Base-by-base conservation (phyloP, 2,329 filamentous ascomycete genomes). In the Immersiporthe knoxdaviesiana region DNA sequence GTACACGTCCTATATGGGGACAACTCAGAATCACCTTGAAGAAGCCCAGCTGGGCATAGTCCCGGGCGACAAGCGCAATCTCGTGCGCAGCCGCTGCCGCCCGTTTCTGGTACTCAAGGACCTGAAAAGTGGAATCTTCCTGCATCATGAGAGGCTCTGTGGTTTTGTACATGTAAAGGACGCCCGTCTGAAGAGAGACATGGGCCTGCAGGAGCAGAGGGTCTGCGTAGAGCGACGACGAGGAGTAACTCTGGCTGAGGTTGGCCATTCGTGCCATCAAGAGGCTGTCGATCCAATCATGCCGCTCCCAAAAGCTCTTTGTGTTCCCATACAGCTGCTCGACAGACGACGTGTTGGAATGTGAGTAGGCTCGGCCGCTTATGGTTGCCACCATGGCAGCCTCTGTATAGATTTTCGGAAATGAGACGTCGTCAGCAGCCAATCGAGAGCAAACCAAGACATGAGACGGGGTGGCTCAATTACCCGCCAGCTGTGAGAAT, bases 61-160 rank as follows among this genome's bases (percentile, higher is more conserved):
- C 52, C 27, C 52, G 18, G 27, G 52, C 52, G 27, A 56, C 24
- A 16, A 56, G 27, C 14, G 52, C 24, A 18, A 56, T 56, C 27
- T 56, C 52, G 3, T 56, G 52, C 32, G 52, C 52, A 18, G 52
- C 52, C 14, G 24, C 52, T 1, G 52, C 52, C 1, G 52, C 52
- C 16, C 52, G 52, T 12, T 56, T 56, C 27, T 56, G 52, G 7
- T 56, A 56, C 52, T 56, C 52, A 7, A 56, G 52, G 6, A 56
- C 52, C 52, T 56, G 52, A 30, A 56, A 56, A 1, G 52, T 56
- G 12, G 52, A 56, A 32, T 56, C 52, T 24, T 56, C 52, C 14
- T 56, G 52, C 52, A 56, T 56, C 52, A 56, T 56, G 27, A 56
- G 52, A 8, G 52, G 52, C 27, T 56, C 52, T 30, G 52, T 56